Evolutionary conservation across 495 filamentous ascomycete genomes (phyloP).

Genomic region (Xylaria flabelliformis): DNA sequence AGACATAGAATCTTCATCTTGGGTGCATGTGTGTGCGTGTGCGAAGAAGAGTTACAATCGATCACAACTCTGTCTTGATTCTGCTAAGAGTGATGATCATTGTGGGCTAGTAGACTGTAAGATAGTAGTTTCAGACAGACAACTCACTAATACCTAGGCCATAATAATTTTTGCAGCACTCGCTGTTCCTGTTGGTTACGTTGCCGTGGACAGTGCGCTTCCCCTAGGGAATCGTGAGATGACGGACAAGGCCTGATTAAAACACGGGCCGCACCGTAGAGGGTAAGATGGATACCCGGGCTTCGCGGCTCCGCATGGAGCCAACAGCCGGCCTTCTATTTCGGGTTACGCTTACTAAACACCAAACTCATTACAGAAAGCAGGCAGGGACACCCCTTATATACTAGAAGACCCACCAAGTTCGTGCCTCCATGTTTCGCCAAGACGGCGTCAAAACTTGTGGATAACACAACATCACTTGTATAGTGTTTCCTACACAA

Average conservation of each 20-base stretch:
- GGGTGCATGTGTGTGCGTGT: neutral
- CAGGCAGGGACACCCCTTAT: neutral
- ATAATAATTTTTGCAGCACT: neutral
- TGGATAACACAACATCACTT: neutral
- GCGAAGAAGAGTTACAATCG: neutral
- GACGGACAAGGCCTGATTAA: neutral
- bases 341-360: neutral
- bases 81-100: neutral
- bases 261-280: constrained; percentile 1
- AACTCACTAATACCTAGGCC: neutral
- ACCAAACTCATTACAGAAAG: neutral
- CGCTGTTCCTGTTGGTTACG: neutral
- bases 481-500: neutral
- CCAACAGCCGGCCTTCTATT: neutral
- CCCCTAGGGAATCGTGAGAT: neutral
- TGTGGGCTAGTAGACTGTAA: too few relatives aligned
- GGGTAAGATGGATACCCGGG: neutral
- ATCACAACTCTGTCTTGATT: neutral
- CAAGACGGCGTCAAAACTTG: too few relatives aligned
- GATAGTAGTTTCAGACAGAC: too few relatives aligned
- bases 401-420: neutral
- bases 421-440: neutral
- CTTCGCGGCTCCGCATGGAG: neutral
- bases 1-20: constrained; percentile 13
- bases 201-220: neutral